A percentile compares a stretch with the other conserved stretches of the same genome.
These are phyloP conservation scores for Nakazawaea wickerhamii DNA, from an alignment of 805 yeast genomes.

Conservation along the genomic window DNA sequence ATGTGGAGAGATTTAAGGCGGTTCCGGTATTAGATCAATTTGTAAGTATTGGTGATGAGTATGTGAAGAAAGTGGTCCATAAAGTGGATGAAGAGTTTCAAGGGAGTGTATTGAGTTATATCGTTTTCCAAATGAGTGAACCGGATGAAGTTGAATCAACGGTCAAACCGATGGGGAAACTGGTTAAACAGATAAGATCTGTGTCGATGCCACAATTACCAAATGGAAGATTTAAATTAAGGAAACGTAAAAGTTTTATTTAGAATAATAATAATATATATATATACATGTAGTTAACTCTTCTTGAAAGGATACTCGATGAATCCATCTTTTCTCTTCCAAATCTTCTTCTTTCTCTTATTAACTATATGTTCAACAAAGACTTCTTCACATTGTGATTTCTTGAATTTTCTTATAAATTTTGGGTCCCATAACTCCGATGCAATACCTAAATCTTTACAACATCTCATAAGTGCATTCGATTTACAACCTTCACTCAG, in stretches of 20 bases:
- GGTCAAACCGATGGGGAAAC: too few species aligned
- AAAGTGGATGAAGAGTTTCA: too few species aligned
- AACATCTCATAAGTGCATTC: constrained; percentile 95
- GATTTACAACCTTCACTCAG: constrained; percentile 97
- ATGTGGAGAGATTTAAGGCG: neutral
- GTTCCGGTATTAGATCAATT: too few species aligned
- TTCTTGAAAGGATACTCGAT: constrained; percentile 82
- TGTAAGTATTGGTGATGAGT: too few species aligned
- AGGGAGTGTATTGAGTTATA: too few species aligned
- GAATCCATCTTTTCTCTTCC: constrained; percentile 82
- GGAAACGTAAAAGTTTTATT: too few species aligned
- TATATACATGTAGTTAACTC: constrained; percentile 1
- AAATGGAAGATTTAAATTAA: too few species aligned
- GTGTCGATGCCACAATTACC: constrained; percentile 6
- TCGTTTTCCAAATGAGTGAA: too few species aligned
- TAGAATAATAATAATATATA: too few species aligned
- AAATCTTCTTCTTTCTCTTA: constrained; percentile 81
- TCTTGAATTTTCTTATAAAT: constrained; percentile 69
- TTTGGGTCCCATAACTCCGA: constrained; percentile 97
- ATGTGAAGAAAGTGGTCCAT: too few species aligned
- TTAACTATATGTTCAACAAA: constrained; percentile 81
- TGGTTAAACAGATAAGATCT: too few species aligned
- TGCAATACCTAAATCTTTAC: constrained; percentile 95
- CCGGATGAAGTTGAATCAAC: too few species aligned
- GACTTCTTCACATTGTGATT: constrained; percentile 65